Evolutionary conservation across 2,329 filamentous ascomycete genomes (phyloP).

Genomic region (Ascocoryne sarcoides): DNA sequence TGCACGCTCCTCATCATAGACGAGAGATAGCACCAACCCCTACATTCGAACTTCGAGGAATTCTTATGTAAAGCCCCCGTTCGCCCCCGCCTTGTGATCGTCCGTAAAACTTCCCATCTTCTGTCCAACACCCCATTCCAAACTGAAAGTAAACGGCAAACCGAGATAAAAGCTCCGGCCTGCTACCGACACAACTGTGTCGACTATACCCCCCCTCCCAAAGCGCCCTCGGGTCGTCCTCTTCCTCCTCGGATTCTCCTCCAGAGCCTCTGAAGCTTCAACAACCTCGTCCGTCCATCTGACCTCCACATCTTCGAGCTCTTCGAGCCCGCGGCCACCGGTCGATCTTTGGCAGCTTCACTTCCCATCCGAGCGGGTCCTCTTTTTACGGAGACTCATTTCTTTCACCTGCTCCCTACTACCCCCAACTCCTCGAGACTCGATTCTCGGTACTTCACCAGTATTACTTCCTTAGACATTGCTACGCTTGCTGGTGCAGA

Average conservation of each 20-base stretch:
- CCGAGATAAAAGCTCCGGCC: constrained; percentile 1
- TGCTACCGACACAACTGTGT: background rate
- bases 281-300: background rate
- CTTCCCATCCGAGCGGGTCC: too few species aligned
- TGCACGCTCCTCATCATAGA: constrained; percentile 7
- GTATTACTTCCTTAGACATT: too few species aligned
- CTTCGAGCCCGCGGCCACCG: too few species aligned
- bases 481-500: too few species aligned
- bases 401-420: background rate
- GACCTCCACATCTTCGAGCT: too few species aligned
- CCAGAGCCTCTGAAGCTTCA: too few species aligned
- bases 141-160: too few species aligned
- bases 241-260: background rate
- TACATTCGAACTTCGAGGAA: constrained; percentile 6
- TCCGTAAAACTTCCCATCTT: constrained; percentile 19
- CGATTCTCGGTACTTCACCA: too few species aligned
- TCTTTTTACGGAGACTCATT: too few species aligned
- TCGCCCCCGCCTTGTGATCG: constrained; percentile 17
- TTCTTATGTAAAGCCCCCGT: constrained; percentile 16
- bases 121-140: constrained; percentile 3
- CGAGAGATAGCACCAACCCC: constrained; percentile 12
- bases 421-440: constrained; percentile 1
- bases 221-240: background rate
- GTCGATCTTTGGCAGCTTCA: too few species aligned
- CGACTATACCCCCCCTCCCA: constrained; percentile 11